These are phyloP conservation scores for Claviceps maximensis DNA, from an alignment of 2,329 filamentous ascomycete species.

Conservation along the genomic window DNA sequence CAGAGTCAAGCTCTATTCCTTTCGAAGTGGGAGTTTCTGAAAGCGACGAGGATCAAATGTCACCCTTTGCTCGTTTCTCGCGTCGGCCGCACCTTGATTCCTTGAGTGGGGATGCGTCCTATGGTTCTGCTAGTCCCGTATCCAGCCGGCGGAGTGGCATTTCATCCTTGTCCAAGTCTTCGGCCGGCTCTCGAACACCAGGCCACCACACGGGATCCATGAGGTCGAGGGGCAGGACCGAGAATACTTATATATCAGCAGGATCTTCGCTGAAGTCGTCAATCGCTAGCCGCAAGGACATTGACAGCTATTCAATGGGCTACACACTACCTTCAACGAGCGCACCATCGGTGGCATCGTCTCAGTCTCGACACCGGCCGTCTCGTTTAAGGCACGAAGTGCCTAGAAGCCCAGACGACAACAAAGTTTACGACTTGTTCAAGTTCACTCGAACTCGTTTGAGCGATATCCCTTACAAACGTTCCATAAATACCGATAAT, in stretches of 20 bases:
- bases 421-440: constrained; percentile 65
- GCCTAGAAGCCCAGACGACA: constrained; percentile 60
- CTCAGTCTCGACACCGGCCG: constrained; percentile 32
- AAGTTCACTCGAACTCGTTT: constrained; percentile 71
- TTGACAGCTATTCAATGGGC: constrained; percentile 42
- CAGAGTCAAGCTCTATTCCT: constrained; percentile 40
- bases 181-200: constrained; percentile 38
- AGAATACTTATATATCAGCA: constrained; percentile 56
- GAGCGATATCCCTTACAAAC: constrained; percentile 69
- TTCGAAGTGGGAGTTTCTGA: constrained; percentile 51
- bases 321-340: constrained; percentile 25
- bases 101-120: constrained; percentile 41
- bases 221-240: constrained; percentile 41
- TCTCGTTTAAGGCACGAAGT: constrained; percentile 74
- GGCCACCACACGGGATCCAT: constrained; percentile 37
- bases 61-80: constrained; percentile 63
- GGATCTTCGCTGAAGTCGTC: constrained; percentile 36
- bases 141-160: constrained; percentile 48
- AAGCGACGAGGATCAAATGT: constrained; percentile 65
- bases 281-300: constrained; percentile 19
- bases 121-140: constrained; percentile 52
- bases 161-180: constrained; percentile 45
- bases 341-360: constrained; percentile 33
- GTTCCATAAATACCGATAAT: constrained; percentile 45
- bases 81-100: constrained; percentile 50